These are phyloP conservation scores for Starmerella lactis-condensi DNA, from an alignment of 805 yeast species.

Conservation along the genomic window DNA sequence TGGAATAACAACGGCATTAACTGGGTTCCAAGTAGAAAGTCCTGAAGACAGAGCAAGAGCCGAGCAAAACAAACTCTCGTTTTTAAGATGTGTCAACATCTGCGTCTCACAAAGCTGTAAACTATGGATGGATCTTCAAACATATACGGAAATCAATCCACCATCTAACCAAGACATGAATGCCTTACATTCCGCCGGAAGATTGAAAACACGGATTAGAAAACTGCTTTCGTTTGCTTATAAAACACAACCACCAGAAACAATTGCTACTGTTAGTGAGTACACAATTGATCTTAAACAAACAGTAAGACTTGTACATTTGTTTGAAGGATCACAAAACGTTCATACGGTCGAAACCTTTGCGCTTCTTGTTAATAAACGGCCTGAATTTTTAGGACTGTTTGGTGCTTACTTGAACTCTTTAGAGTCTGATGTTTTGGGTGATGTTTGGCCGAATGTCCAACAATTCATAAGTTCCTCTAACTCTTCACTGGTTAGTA, in stretches of 20 bases:
- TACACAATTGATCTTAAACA: conserved; percentile 3
- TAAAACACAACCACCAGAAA: conserved; percentile 11
- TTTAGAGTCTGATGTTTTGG: conserved; percentile 56
- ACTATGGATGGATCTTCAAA: conserved; percentile 15
- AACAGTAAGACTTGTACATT: conserved; percentile 15
- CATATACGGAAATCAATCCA: conserved; percentile 2
- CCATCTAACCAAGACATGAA: conserved; percentile 4
- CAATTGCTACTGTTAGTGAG: conserved; percentile 7
- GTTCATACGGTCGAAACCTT: conserved; percentile 12
- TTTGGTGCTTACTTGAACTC: conserved; percentile 43
- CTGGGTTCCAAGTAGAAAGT: conserved; percentile 42
- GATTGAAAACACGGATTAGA: conserved; percentile 18
- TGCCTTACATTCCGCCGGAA: conserved; percentile 14
- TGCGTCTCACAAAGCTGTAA: conserved; percentile 12
- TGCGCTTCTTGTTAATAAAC: conserved; percentile 5
- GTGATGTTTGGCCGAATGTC: conserved; percentile 54
- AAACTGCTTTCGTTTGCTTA: conserved; percentile 16
- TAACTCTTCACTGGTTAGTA: neutral
- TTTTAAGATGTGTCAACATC: conserved; percentile 10
- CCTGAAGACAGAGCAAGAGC: conserved; percentile 35
- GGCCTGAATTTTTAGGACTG: conserved; percentile 22
- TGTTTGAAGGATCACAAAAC: conserved; percentile 15
- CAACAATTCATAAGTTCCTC: conserved; percentile 33
- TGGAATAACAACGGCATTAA: conserved; percentile 7
- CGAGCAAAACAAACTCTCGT: conserved; percentile 28